Base-by-base conservation (phyloP, 345 rosid genomes). In the Excoecaria agallocha region DNA sequence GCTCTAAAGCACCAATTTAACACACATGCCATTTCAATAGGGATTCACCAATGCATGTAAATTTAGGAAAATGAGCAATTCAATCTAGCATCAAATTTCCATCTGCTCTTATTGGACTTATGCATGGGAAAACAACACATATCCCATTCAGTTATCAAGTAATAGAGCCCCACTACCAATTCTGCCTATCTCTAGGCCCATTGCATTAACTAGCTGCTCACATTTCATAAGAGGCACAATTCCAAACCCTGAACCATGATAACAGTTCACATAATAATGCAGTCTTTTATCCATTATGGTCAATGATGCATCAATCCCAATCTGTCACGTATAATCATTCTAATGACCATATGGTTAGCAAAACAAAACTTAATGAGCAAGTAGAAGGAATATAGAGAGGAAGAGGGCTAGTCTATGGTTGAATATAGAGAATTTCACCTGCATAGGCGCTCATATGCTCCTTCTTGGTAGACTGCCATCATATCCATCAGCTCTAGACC, bases 401-500 rank as follows among this genome's bases (percentile, higher is more conserved):
- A 8, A 52, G 13, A 22, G 60, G 39, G 13, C 13, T 62, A 49
- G 15, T 49, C 61, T 50, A 55, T 57, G 66, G 52, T 24, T 66
- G 38, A 61, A 64, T 20, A 22, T 43, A 48, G 9, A 73, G 72
- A 52, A 6, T 46, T 25, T 79, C 77, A 93, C 99, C 99, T 91
- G 92, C 99, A 95, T 30, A 95, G 90, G 49, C 97, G 96, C 77
- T 95, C 98, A 81, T 91, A 95, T 17, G 98, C 99, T 81, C 99
- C 99, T 86, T 95, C 99, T 84, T 93, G 99, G 82, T 91, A 89
- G 79, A 90, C 88, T 49, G 98, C 96, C 99, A 95, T 95, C 93
- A 95, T 91, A 85, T 93, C 97, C 99, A 95, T 95, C 77, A 95
- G 85, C 81, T 95, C 99, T 89, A 95, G 81, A 50, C 99, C 99